Evolutionary conservation across 2,329 filamentous ascomycete genomes (phyloP).

Genomic region (Cadophora sp.): DNA sequence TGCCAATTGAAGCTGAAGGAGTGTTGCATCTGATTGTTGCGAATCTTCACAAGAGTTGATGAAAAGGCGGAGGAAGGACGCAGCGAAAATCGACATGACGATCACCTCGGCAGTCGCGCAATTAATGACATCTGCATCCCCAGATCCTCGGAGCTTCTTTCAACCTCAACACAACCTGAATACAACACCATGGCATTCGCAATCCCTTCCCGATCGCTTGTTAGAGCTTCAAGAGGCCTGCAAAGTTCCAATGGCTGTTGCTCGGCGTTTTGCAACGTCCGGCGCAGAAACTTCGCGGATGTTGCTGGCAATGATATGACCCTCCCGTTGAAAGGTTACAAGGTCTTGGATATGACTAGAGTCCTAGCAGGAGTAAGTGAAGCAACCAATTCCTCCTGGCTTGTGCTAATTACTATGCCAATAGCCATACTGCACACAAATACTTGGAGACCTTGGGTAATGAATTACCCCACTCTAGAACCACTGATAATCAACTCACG

Average conservation of each 20-base stretch:
- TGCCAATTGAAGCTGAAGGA: too few relatives aligned
- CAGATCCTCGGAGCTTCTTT: constrained; percentile 15
- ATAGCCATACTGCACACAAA: constrained; percentile 96
- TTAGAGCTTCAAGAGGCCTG: constrained; percentile 33
- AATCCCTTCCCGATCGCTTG: constrained; percentile 23
- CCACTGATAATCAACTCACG: constrained; percentile 27
- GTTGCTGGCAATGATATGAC: constrained; percentile 47
- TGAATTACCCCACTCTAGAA: constrained; percentile 44
- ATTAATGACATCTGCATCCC: neutral
- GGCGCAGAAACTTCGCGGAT: constrained; percentile 35
- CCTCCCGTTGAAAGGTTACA: constrained; percentile 81
- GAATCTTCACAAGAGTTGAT: too few relatives aligned
- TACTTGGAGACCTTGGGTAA: constrained; percentile 94
- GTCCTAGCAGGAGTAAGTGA: constrained; percentile 85
- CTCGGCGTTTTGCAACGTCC: constrained; percentile 20
- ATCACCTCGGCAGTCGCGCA: constrained; percentile 3
- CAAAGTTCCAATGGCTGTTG: constrained; percentile 29
- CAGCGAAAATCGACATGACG: neutral
- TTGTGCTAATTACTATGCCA: constrained; percentile 12
- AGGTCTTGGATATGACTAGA: constrained; percentile 95
- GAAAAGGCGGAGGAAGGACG: neutral
- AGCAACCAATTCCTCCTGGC: neutral
- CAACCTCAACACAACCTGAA: constrained; percentile 2
- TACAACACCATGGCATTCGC: constrained; percentile 27
- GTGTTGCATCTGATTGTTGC: too few relatives aligned